Conservation (phyloP, 1,284 basidiomycete genomes). For the Leccinum glutinopallens region DNA sequence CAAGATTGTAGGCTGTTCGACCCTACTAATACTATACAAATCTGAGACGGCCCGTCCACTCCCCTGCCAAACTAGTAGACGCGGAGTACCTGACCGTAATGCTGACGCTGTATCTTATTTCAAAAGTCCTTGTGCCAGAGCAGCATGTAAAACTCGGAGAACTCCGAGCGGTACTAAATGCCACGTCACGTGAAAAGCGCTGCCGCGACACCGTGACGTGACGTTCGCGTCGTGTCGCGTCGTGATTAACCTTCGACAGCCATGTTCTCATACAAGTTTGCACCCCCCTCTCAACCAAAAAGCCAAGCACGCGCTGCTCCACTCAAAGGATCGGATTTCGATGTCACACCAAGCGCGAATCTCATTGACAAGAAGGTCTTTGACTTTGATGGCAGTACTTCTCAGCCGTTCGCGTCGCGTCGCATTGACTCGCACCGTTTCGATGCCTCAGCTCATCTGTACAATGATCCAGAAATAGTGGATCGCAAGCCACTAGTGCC, state of each 20-base stretch:
- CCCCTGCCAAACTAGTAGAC: too few relatives aligned
- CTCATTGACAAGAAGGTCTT: conserved; percentile 11
- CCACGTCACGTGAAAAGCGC: neutral
- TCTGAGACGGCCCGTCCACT: too few relatives aligned
- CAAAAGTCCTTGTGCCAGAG: too few relatives aligned
- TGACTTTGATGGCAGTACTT: conserved; percentile 13
- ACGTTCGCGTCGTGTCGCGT: neutral
- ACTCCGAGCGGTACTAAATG: too few relatives aligned
- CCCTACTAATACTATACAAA: too few relatives aligned
- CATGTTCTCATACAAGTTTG: conserved; percentile 29
- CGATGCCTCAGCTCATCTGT: conserved; percentile 13
- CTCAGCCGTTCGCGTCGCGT: conserved; percentile 17
- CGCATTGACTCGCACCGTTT: conserved; percentile 17
- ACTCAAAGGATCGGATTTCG: conserved; percentile 15
- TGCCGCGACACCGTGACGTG: neutral
- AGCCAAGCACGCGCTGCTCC: conserved; percentile 2
- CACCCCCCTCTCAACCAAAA: conserved; percentile 17
- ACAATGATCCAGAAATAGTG: conserved; percentile 3
- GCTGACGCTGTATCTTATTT: too few relatives aligned
- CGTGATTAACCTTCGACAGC: neutral
- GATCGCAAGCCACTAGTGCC: conserved; percentile 10
- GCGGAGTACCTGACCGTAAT: too few relatives aligned
- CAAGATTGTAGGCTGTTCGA: too few relatives aligned
- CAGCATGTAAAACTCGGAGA: too few relatives aligned
- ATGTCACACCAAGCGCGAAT: conserved; percentile 13